Base-by-base conservation (phyloP, 805 yeast genomes). In the Isabelozyma rhagii region DNA sequence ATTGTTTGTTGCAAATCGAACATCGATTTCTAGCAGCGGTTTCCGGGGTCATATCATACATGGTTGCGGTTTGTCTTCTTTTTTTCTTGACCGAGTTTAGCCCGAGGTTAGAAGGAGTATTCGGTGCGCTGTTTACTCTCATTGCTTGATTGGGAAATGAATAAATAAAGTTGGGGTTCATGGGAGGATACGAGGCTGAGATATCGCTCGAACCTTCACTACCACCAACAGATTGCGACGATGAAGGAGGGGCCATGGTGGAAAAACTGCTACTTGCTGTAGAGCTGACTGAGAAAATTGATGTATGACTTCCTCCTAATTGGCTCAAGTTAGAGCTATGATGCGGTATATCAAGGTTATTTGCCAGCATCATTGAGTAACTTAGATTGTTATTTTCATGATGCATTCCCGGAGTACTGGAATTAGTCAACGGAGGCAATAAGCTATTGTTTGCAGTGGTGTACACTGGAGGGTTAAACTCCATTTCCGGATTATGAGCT, bases 1-100 rank as follows among this genome's bases (percentile, higher is more conserved):
- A 90, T 47, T 81, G 83, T 63, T 89, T 89, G 44, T 81, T 77
- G 64, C 97, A 89, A 14, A 83, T 77, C 41, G 66, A 72, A 67
- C 75, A 77, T 53, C 80, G 66, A 56, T 80, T 80, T 44, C 75
- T 57, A 41, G 67, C 68, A 0, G 78, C 78, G 2, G 79, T 74
- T 55, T 71, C 75, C 3, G 75, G 73, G 0, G 75, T 64, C 79
- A 72, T 75, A 45, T 59, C 59, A 18, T 53, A 55, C 7, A 52
- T 54, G 13, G 62, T 57, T 5, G 62, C 54, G 1, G 67, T 56
- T 29, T 56, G 63, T 34, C 60, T 55, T 47, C 60, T 49, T 45
- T 51, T 53, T 9, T 41, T 41, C 41, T 39, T 39, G 8, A 39
- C 10, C 56, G 40, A 11, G 28, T 47, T 27, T 41, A 47, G 45